Evolutionary conservation across 345 rosid species (phyloP).

Genomic region (Dipteronia sinensis): DNA sequence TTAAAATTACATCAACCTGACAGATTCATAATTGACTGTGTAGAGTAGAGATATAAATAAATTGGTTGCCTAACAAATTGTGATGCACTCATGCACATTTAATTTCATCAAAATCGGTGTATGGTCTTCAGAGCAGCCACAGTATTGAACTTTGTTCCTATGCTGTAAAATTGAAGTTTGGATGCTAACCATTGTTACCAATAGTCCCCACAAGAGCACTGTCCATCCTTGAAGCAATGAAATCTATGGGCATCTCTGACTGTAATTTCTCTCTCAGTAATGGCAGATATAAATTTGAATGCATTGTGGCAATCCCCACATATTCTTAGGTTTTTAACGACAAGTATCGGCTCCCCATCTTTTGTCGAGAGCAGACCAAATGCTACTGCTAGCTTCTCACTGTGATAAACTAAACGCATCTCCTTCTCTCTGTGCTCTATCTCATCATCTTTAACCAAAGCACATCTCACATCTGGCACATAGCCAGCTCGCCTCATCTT

Average conservation of each 20-base stretch:
- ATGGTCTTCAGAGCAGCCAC: background rate
- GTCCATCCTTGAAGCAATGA: constrained; percentile 75
- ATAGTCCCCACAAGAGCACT: constrained; percentile 79
- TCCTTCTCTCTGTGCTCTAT: constrained; percentile 58
- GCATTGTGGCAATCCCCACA: constrained; percentile 94
- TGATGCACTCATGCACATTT: background rate
- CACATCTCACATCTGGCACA: constrained; percentile 74
- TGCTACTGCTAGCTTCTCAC: constrained; percentile 93
- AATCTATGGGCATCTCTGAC: constrained; percentile 74
- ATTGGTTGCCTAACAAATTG: background rate
- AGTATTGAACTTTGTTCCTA: constrained; percentile 20
- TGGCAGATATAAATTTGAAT: constrained; percentile 64
- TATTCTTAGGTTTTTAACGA: constrained; percentile 79
- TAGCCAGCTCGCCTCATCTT: constrained; percentile 75
- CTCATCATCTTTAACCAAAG: constrained; percentile 64
- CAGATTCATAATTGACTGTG: background rate
- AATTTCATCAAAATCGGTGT: background rate
- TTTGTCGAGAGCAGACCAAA: constrained; percentile 73
- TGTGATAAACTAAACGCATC: constrained; percentile 64
- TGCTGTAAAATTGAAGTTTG: background rate
- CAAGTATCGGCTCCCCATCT: constrained; percentile 64
- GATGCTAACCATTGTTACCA: constrained; percentile 47
- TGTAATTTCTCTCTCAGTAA: constrained; percentile 65
- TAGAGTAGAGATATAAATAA: background rate
- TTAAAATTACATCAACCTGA: background rate